These are phyloP conservation scores for Gyromitra esculenta DNA, from an alignment of 2,329 filamentous ascomycete genomes.

Conservation along the genomic window DNA sequence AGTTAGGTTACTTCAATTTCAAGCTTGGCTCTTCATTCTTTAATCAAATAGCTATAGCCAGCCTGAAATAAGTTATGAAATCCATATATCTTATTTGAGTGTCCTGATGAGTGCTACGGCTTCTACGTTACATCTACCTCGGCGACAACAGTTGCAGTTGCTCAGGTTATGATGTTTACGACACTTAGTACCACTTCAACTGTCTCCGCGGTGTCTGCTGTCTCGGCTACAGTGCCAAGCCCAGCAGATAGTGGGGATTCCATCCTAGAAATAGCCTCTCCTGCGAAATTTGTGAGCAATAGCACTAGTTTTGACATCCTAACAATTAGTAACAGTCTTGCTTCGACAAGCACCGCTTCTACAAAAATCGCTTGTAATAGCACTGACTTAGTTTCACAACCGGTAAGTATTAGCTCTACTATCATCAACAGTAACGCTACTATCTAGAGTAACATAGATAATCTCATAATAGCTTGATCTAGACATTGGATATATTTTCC, in stretches of 20 bases:
- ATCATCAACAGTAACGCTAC: neutral
- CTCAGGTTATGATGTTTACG: constrained; percentile 1
- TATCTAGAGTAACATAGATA: too few relatives aligned
- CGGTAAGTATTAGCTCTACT: neutral
- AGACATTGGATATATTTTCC: too few relatives aligned
- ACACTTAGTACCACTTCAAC: neutral
- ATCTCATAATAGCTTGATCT: neutral
- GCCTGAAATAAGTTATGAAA: constrained; percentile 20
- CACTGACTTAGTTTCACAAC: neutral
- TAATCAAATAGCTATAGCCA: neutral
- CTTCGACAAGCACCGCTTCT: neutral
- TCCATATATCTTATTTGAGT: constrained; percentile 9
- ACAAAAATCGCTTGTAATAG: neutral
- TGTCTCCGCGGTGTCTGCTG: too few relatives aligned
- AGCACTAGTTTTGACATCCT: neutral
- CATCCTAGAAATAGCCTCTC: neutral
- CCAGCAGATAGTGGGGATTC: neutral
- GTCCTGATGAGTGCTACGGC: neutral
- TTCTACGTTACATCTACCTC: neutral
- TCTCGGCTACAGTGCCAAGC: neutral
- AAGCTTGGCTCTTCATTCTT: neutral
- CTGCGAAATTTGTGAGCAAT: neutral
- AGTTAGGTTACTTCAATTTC: neutral
- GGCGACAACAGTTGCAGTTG: neutral
- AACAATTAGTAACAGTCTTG: too few relatives aligned